Conservation (phyloP, 306 rosid genomes). For the Vicia faba region DNA sequence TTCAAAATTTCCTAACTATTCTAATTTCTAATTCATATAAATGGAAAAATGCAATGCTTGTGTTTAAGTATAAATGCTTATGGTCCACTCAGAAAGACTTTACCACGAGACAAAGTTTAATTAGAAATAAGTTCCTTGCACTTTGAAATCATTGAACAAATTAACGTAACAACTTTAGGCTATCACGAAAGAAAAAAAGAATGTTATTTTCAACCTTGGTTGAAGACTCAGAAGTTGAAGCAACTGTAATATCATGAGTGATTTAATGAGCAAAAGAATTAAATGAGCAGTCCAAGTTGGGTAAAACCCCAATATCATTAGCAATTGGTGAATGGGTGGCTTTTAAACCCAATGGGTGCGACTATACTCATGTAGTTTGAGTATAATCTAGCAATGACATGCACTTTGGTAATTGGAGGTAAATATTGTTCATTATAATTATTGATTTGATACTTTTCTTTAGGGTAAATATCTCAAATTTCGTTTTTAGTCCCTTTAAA, state of each 20-base stretch:
- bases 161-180: conserved; percentile 22
- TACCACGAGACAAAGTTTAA: not conserved
- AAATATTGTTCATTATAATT: no score
- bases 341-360: no score
- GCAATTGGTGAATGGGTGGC: conserved; percentile 27
- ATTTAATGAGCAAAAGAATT: conserved; percentile 14
- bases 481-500: no score
- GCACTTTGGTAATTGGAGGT: no score
- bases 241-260: conserved; percentile 25
- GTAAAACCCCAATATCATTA: conserved; percentile 25
- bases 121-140: conserved; percentile 2
- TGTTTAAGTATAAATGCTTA: no score
- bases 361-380: no score
- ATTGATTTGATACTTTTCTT: no score
- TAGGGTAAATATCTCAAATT: no score
- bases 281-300: conserved; percentile 7
- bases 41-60: not conserved
- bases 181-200: conserved; percentile 15
- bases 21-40: not conserved
- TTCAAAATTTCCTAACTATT: not conserved
- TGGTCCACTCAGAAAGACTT: conserved; percentile 1
- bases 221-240: conserved; percentile 38
- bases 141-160: conserved; percentile 1
- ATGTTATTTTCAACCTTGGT: conserved; percentile 39
- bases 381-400: no score